These are phyloP conservation scores for Monosporozyma unispora DNA, from an alignment of 805 yeast genomes.

Conservation along the genomic window DNA sequence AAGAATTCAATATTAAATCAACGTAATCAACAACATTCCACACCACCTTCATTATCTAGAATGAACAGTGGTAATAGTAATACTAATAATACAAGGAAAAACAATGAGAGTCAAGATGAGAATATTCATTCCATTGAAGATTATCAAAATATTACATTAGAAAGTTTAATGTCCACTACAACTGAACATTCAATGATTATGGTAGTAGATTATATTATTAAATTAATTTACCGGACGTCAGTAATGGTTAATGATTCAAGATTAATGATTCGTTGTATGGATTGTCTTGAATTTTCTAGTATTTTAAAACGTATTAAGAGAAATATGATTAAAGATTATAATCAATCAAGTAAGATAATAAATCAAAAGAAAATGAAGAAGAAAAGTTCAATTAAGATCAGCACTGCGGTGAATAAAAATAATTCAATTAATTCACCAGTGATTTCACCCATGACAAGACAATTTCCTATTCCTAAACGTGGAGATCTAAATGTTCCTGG, in stretches of 20 bases:
- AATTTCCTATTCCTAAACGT: not conserved
- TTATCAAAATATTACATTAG: slow-evolving; percentile 35
- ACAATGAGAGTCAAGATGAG: not conserved
- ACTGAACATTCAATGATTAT: slow-evolving; percentile 32
- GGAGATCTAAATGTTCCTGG: not conserved
- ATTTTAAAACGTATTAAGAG: slow-evolving; percentile 16
- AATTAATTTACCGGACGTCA: slow-evolving; percentile 52
- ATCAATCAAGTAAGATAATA: slow-evolving; percentile 2
- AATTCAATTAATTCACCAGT: not conserved
- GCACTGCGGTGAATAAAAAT: too few species aligned
- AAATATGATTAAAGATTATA: slow-evolving; percentile 8
- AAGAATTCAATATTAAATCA: not conserved
- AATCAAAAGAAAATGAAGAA: slow-evolving; percentile 1
- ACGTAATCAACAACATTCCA: not conserved
- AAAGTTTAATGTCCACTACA: slow-evolving; percentile 46
- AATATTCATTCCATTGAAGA: not conserved
- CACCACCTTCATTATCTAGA: not conserved
- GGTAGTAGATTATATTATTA: slow-evolving; percentile 48
- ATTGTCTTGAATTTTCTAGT: slow-evolving; percentile 26
- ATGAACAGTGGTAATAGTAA: not conserved
- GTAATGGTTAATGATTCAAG: slow-evolving; percentile 56
- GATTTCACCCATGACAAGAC: not conserved
- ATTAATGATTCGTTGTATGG: slow-evolving; percentile 36
- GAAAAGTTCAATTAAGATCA: not conserved
- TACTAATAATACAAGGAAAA: not conserved